Conservation (phyloP, 1,284 basidiomycete genomes). For the Puccinia novopanici region DNA sequence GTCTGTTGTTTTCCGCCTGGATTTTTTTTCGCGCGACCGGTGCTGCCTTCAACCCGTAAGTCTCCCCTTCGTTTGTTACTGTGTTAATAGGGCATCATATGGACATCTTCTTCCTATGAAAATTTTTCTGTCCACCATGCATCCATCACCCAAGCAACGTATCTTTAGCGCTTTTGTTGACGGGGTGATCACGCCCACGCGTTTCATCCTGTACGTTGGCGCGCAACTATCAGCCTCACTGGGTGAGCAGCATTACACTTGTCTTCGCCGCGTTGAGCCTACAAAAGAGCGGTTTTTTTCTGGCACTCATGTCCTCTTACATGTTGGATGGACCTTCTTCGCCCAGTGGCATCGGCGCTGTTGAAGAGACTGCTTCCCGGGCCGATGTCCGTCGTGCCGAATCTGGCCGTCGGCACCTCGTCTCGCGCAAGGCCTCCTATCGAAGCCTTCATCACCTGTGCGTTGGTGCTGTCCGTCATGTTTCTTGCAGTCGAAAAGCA, state of each 20-base stretch:
- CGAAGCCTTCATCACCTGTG: constrained; percentile 34
- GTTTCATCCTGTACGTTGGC: constrained; percentile 52
- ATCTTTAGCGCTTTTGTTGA: constrained; percentile 52
- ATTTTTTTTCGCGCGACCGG: constrained; percentile 74
- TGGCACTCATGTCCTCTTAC: not conserved
- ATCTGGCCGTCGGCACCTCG: constrained; percentile 30
- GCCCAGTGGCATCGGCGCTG: constrained; percentile 24
- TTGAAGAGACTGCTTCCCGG: constrained; percentile 31
- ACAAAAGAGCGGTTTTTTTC: not conserved
- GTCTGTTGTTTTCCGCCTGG: constrained; percentile 71
- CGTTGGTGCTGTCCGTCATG: constrained; percentile 35
- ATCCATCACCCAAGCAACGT: constrained; percentile 26
- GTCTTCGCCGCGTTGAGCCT: not conserved
- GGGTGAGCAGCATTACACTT: constrained; percentile 1
- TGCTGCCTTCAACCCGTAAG: constrained; percentile 60
- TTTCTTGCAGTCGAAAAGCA: constrained; percentile 47
- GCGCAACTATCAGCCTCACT: constrained; percentile 48
- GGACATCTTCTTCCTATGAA: no score
- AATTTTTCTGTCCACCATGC: not conserved
- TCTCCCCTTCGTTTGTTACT: constrained; percentile 62
- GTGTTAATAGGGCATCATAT: no score
- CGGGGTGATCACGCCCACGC: constrained; percentile 49
- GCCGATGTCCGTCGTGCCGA: constrained; percentile 25
- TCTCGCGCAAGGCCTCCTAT: constrained; percentile 28
- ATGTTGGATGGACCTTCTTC: not conserved